phyloP scores from a whole-genome alignment of 2,329 filamentous ascomycete species.

The Microsporum audouinii region DNA sequence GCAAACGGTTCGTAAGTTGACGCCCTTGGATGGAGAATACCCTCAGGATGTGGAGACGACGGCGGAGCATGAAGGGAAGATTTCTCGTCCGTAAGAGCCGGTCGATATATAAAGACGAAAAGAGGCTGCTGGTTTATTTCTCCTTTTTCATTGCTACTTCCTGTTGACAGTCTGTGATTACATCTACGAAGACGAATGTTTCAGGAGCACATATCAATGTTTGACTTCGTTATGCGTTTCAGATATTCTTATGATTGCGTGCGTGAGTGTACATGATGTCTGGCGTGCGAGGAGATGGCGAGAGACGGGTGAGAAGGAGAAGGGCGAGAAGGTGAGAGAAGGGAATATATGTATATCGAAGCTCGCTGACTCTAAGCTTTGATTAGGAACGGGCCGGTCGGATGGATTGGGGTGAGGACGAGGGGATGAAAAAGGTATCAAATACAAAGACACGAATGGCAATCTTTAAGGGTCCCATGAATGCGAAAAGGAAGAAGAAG shows the following conservation, averaged over 20 bases:
- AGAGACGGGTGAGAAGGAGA: background rate
- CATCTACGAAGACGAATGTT: background rate
- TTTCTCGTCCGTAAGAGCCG: too few relatives aligned
- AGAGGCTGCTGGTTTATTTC: too few relatives aligned
- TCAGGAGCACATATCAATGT: background rate
- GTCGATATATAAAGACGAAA: too few relatives aligned
- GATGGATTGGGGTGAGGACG: background rate
- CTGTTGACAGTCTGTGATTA: background rate
- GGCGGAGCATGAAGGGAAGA: background rate
- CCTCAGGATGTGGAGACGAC: background rate
- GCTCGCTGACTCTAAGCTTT: background rate
- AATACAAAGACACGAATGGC: background rate
- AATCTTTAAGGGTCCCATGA: background rate
- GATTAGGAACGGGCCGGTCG: background rate
- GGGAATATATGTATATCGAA: background rate
- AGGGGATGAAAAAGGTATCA: background rate
- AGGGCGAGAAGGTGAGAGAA: background rate
- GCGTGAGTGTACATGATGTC: background rate
- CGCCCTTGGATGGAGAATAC: background rate
- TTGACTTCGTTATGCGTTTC: background rate
- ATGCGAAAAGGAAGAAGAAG: background rate
- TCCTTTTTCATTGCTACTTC: background rate
- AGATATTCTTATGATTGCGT: background rate
- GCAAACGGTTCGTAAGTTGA: background rate
- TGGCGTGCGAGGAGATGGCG: background rate